Conservation (phyloP, 2,329 filamentous ascomycete species). For the Colletotrichum orbiculare region DNA sequence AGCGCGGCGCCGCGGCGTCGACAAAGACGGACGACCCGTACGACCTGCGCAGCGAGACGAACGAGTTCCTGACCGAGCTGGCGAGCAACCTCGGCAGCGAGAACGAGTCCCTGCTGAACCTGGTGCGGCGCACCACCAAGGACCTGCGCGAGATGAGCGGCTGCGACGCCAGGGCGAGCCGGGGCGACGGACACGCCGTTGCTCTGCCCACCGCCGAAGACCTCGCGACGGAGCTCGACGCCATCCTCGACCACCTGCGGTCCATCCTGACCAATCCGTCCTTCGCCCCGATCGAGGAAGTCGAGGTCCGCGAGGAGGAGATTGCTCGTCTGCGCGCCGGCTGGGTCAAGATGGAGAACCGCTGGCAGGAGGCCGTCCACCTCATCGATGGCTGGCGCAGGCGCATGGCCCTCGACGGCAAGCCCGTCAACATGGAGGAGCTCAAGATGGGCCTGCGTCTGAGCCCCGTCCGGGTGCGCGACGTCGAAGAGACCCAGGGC, state of each 20-base stretch:
- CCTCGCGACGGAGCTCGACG: conserved; percentile 79
- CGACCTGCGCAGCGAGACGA: conserved; percentile 86
- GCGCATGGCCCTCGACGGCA: conserved; percentile 77
- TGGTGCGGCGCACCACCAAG: conserved; percentile 77
- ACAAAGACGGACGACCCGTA: conserved; percentile 63
- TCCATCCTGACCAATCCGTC: conserved; percentile 92
- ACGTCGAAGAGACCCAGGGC: conserved; percentile 59
- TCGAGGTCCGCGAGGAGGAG: conserved; percentile 91
- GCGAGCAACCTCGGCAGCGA: conserved; percentile 89
- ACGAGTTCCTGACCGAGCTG: conserved; percentile 87
- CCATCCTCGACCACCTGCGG: conserved; percentile 82
- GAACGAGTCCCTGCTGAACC: conserved; percentile 82
- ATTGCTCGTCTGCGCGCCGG: conserved; percentile 84
- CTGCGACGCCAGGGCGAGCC: conserved; percentile 48
- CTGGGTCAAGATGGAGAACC: conserved; percentile 92
- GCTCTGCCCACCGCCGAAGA: conserved; percentile 64
- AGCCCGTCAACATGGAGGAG: conserved; percentile 76
- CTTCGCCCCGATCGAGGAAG: conserved; percentile 94
- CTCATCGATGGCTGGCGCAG: conserved; percentile 94
- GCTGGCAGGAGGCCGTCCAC: conserved; percentile 89
- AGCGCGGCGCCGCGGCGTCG: conserved; percentile 37
- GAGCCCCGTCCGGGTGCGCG: conserved; percentile 66
- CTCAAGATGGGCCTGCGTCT: conserved; percentile 75
- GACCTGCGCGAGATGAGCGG: conserved; percentile 78
- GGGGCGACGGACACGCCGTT: conserved; percentile 44